Evolutionary conservation across 805 yeast species (phyloP).

Genomic region (Starmerella vitae): DNA sequence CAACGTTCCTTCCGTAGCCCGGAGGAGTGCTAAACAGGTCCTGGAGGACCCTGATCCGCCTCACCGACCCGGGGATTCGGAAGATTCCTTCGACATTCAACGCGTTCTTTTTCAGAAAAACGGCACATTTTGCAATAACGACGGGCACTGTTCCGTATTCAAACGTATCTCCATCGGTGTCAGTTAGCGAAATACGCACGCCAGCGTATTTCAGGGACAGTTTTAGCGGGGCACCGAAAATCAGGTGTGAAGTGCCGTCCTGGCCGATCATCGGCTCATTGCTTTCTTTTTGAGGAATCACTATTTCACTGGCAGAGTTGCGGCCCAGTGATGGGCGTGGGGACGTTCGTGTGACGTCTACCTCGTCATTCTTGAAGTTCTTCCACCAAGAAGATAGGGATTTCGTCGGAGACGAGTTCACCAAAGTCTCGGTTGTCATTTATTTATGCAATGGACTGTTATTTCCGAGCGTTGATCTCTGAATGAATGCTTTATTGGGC

Average conservation of each 20-base stretch:
- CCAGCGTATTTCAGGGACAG: slow-evolving; percentile 62
- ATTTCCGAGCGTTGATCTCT: no score
- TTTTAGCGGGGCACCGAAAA: slow-evolving; percentile 71
- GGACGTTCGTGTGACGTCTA: not conserved
- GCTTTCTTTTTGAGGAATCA: slow-evolving; percentile 23
- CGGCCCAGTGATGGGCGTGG: slow-evolving; percentile 13
- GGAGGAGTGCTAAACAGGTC: slow-evolving; percentile 76
- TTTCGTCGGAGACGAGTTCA: slow-evolving; percentile 20
- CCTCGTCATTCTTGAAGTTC: slow-evolving; percentile 24
- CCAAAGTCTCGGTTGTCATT: slow-evolving; percentile 1
- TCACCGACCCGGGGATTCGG: slow-evolving; percentile 81
- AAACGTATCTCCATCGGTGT: slow-evolving; percentile 43
- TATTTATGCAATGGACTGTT: no score
- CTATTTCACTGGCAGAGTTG: slow-evolving; percentile 28
- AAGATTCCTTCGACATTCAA: slow-evolving; percentile 80
- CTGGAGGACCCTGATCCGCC: slow-evolving; percentile 77
- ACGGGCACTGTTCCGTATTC: slow-evolving; percentile 83
- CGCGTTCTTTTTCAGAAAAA: slow-evolving; percentile 56
- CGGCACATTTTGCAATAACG: slow-evolving; percentile 92
- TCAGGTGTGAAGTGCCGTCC: slow-evolving; percentile 25
- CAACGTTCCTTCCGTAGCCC: slow-evolving; percentile 69
- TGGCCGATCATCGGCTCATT: not conserved
- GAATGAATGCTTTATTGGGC: no score
- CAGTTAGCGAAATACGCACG: slow-evolving; percentile 56
- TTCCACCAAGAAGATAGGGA: slow-evolving; percentile 34